Conservation (phyloP, 192 early-diverging fungal genomes). For the Geranomyces michiganensis region DNA sequence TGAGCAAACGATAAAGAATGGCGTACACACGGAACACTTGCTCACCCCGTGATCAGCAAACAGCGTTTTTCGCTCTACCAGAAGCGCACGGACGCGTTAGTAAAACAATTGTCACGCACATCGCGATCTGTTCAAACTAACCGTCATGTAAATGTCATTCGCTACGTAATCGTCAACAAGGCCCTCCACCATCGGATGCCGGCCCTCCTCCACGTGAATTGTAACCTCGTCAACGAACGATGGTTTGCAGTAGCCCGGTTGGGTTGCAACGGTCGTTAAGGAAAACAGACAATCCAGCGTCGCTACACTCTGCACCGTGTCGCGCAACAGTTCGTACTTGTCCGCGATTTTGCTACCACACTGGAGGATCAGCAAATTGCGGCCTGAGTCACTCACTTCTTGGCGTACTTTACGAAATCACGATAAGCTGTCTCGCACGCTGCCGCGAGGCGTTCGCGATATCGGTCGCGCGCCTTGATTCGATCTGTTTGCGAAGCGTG, state of each 20-base stretch:
- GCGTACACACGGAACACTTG: not conserved
- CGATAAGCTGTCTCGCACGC: conserved; percentile 61
- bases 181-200: conserved; percentile 72
- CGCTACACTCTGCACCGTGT: conserved; percentile 58
- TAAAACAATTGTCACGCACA: not conserved
- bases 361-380: too few relatives aligned
- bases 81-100: too few relatives aligned
- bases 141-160: conserved; percentile 60
- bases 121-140: too few relatives aligned
- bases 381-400: too few relatives aligned
- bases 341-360: conserved; percentile 55
- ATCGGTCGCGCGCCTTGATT: conserved; percentile 59
- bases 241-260: conserved; percentile 70
- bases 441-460: conserved; percentile 55
- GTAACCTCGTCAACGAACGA: conserved; percentile 50
- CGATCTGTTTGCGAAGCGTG: conserved; percentile 34
- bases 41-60: conserved; percentile 36
- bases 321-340: conserved; percentile 61
- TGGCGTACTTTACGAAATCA: conserved; percentile 48
- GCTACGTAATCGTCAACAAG: conserved; percentile 59
- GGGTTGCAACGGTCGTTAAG: conserved; percentile 60
- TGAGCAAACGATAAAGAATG: not conserved
- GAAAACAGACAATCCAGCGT: conserved; percentile 71
- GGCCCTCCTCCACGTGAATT: conserved; percentile 59
- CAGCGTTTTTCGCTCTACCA: conserved; percentile 24